These are phyloP conservation scores for Amanita molliuscula DNA, from an alignment of 768 basidiomycete genomes.

Conservation along the genomic window DNA sequence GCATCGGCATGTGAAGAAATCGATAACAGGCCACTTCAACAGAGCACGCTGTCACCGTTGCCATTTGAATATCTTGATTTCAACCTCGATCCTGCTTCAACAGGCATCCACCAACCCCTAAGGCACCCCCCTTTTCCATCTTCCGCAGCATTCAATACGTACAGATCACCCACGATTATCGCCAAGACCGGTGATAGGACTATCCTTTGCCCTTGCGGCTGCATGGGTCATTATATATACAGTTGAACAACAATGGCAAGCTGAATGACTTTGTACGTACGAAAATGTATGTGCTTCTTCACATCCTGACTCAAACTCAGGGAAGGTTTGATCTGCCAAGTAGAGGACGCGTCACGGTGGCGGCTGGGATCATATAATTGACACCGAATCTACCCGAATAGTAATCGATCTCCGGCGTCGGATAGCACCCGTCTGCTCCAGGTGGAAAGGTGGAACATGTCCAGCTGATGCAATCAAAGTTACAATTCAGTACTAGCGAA, in stretches of 20 bases:
- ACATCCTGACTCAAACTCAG: not conserved
- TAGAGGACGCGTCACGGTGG: not conserved
- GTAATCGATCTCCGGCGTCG: not conserved
- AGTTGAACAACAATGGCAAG: constrained; percentile 3
- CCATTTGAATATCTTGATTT: constrained; percentile 7
- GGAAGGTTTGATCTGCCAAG: not conserved
- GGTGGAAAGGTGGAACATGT: not conserved
- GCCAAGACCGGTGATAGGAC: constrained; percentile 2
- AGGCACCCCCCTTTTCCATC: not conserved
- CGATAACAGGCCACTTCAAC: not conserved
- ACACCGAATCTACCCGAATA: not conserved
- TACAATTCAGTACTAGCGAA: not conserved
- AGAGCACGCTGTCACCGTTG: constrained; percentile 7
- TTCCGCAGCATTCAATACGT: not conserved
- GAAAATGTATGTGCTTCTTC: not conserved
- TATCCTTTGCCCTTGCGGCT: constrained; percentile 24
- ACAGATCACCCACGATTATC: not conserved
- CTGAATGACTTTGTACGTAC: not conserved
- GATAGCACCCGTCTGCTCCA: not conserved
- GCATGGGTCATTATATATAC: constrained; percentile 23
- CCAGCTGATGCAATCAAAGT: not conserved
- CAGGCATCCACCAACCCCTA: not conserved
- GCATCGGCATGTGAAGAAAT: constrained; percentile 27
- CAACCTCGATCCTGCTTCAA: not conserved
- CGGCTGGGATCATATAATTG: not conserved